A percentile compares a stretch with the other conserved stretches of the same genome.
Conservation (phyloP, 441 rosid species). For the Pelargonium myrrhifolium region DNA sequence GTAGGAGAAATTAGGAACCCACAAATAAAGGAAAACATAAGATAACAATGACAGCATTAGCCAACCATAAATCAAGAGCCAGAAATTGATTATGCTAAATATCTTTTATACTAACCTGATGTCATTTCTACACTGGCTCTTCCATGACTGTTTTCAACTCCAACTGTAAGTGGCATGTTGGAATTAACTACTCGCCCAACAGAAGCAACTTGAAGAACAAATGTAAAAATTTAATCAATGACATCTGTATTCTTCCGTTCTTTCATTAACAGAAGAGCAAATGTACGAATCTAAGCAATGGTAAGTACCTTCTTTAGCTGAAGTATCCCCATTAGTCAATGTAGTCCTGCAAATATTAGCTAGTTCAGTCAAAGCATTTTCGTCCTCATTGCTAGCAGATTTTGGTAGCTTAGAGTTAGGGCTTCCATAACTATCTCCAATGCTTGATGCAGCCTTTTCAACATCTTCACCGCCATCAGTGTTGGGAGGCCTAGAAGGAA, state of each 20-base stretch:
- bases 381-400: conserved; percentile 55
- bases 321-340: conserved; percentile 35
- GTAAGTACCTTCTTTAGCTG: conserved; percentile 41
- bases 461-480: conserved; percentile 77
- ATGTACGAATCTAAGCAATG: conserved; percentile 33
- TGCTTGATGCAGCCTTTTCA: conserved; percentile 48
- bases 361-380: conserved; percentile 45
- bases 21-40: conserved; percentile 15
- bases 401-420: conserved; percentile 50
- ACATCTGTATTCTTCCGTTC: conserved; percentile 44
- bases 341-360: conserved; percentile 44
- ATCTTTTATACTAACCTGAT: conserved; percentile 41
- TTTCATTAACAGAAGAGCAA: conserved; percentile 23
- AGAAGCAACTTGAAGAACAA: conserved; percentile 43
- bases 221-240: conserved; percentile 21
- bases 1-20: conserved; percentile 21
- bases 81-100: conserved; percentile 5
- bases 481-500: conserved; percentile 75
- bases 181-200: conserved; percentile 41
- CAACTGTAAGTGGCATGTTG: conserved; percentile 38
- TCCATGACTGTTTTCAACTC: conserved; percentile 58
- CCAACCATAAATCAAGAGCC: neutral
- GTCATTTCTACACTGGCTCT: conserved; percentile 39
- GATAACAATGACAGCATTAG: conserved; percentile 11
- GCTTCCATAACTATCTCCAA: conserved; percentile 53